Percentiles rank a stretch among this genome's conserved stretches.
phyloP scores from a whole-genome alignment of 495 filamentous ascomycete species.

The Hamigera avellanea region DNA sequence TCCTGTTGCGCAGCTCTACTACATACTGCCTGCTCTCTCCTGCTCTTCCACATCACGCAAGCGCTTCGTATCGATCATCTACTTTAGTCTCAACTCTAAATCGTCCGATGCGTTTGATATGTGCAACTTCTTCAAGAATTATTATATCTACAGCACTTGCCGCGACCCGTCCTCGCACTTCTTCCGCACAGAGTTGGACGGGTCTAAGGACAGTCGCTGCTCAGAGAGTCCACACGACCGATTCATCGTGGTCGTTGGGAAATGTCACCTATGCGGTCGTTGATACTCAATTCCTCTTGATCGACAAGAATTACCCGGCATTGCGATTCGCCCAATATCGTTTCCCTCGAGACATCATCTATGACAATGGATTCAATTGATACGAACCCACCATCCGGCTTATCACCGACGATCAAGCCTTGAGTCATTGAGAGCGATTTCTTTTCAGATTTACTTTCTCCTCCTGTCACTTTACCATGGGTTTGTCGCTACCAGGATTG shows the following conservation, averaged over 20 bases:
- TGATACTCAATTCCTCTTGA: neutral
- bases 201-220: constrained; percentile 47
- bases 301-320: neutral
- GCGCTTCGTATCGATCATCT: too few species aligned
- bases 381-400: neutral
- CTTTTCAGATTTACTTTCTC: too few species aligned
- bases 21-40: too few species aligned
- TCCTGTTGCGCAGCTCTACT: too few species aligned
- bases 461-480: too few species aligned
- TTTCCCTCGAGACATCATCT: neutral
- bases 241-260: constrained; percentile 57
- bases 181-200: constrained; percentile 54
- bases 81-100: too few species aligned
- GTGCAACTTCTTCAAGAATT: constrained; percentile 71
- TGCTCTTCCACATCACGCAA: too few species aligned
- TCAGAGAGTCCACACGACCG: constrained; percentile 61
- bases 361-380: neutral
- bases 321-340: too few species aligned
- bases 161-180: constrained; percentile 56
- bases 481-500: too few species aligned
- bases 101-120: constrained; percentile 32
- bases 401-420: too few species aligned
- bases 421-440: too few species aligned
- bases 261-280: constrained; percentile 49
- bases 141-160: constrained; percentile 65